These are phyloP conservation scores for Sicyos edulis DNA, from an alignment of 306 rosid species.

Conservation along the genomic window DNA sequence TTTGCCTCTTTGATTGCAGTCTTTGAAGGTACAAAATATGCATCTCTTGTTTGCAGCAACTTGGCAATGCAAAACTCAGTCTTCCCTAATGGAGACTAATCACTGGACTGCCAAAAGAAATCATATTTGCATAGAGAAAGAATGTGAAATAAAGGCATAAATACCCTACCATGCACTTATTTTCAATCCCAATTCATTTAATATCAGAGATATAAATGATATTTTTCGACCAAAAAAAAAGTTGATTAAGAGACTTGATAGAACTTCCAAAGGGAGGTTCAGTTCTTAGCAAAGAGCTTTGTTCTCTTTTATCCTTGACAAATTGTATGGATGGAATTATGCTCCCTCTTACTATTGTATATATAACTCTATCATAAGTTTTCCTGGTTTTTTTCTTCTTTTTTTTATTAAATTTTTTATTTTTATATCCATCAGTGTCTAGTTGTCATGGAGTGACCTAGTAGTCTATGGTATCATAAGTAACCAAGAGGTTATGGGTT, in stretches of 20 bases:
- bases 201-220: background rate
- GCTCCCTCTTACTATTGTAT: background rate
- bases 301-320: background rate
- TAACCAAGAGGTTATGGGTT: too few species aligned
- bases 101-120: conserved; percentile 2
- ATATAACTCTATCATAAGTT: background rate
- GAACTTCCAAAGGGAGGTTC: background rate
- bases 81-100: conserved; percentile 1
- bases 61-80: background rate
- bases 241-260: background rate
- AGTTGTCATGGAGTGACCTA: too few species aligned
- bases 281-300: background rate
- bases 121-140: conserved; percentile 3
- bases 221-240: background rate
- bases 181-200: background rate
- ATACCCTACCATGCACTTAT: background rate
- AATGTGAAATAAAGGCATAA: background rate
- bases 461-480: too few species aligned
- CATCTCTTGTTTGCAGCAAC: background rate
- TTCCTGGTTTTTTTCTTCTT: too few species aligned
- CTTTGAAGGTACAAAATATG: conserved; percentile 12
- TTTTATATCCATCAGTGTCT: too few species aligned
- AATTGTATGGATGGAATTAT: background rate
- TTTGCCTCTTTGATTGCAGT: background rate
- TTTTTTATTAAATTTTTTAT: too few species aligned